These are phyloP conservation scores for Globisporangium solare DNA, from an alignment of 352 stramenopile species.

Conservation along the genomic window DNA sequence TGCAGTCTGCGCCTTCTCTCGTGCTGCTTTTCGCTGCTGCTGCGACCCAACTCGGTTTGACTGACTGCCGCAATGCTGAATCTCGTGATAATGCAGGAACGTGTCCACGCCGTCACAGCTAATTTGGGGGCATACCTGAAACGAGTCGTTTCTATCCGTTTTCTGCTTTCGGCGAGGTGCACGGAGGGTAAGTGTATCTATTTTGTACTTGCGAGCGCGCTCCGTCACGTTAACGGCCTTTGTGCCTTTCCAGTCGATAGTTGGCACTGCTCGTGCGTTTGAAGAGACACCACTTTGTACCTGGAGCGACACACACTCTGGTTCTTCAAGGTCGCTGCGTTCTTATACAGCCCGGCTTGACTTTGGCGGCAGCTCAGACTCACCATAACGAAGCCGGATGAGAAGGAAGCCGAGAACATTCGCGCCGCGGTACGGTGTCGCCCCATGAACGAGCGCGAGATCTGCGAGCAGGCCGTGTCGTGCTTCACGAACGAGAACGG, in stretches of 20 bases:
- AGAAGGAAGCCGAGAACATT: slow-evolving; percentile 88
- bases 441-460: slow-evolving; percentile 89
- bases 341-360: no score
- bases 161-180: not conserved
- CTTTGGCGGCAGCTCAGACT: not conserved
- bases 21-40: not conserved
- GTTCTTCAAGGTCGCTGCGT: no score
- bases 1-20: not conserved
- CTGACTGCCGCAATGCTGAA: no score
- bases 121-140: not conserved
- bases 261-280: not conserved
- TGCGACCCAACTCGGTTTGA: no score
- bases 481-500: slow-evolving; percentile 71
- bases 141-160: slow-evolving; percentile 3
- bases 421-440: slow-evolving; percentile 89
- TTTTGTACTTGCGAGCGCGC: no score
- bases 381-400: slow-evolving; percentile 57
- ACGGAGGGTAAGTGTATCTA: no score
- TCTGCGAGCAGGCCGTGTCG: slow-evolving; percentile 62
- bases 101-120: no score
- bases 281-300: not conserved
- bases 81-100: no score
- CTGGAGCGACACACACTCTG: not conserved
- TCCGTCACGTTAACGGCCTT: no score
- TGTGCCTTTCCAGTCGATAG: no score